These are phyloP conservation scores for Elaeis oleifera DNA, from an alignment of 202 grass and related monocot species.

Conservation along the genomic window DNA sequence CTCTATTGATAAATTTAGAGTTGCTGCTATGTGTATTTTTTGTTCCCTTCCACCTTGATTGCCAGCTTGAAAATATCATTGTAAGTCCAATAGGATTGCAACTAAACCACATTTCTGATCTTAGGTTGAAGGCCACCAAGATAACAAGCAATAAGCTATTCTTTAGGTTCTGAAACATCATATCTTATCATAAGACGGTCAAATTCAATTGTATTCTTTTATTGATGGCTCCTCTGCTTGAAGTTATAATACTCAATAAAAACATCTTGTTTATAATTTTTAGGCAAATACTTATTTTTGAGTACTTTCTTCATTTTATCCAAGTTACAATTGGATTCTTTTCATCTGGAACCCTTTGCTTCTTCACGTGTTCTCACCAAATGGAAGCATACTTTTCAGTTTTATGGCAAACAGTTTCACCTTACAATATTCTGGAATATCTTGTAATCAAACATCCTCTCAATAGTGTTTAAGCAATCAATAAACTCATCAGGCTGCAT, in stretches of 20 bases:
- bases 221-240: not conserved
- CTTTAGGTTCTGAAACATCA: not conserved
- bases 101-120: no score
- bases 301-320: constrained; percentile 10
- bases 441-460: constrained; percentile 6
- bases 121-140: no score
- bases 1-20: not conserved
- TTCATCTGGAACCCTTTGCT: not conserved
- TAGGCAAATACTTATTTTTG: not conserved
- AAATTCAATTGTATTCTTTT: not conserved
- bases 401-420: constrained; percentile 12
- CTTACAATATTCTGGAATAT: not conserved
- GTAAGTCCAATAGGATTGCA: not conserved
- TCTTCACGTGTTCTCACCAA: constrained; percentile 2
- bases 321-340: not conserved
- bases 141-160: no score
- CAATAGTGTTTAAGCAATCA: not conserved
- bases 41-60: not conserved
- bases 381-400: constrained; percentile 6
- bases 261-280: not conserved
- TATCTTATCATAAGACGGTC: not conserved
- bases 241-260: not conserved
- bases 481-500: not conserved
- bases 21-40: not conserved
- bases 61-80: not conserved